A percentile compares a stretch with the other conserved stretches of the same genome.
phyloP scores from a whole-genome alignment of 345 rosid genomes.

The Rhizophora mangle region DNA sequence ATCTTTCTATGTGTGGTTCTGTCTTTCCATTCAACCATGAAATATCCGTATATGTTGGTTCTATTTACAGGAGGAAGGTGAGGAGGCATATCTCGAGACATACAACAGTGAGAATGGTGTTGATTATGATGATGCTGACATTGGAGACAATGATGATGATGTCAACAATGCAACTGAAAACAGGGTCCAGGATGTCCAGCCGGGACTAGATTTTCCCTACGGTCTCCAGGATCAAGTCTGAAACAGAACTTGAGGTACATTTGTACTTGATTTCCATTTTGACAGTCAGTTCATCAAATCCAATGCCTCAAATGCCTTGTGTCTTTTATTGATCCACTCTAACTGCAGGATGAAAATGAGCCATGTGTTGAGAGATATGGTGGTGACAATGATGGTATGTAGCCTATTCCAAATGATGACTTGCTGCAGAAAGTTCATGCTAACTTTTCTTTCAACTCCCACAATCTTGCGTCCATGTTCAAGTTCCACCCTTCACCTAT shows the following conservation, averaged over 20 bases:
- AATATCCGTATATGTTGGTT: background rate
- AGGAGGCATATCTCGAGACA: constrained; percentile 26
- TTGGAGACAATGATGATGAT: constrained; percentile 8
- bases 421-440: constrained; percentile 16
- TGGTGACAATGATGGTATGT: no score
- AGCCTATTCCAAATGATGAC: constrained; percentile 3
- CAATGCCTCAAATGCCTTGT: background rate
- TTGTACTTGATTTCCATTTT: background rate
- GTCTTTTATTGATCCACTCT: background rate
- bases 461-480: constrained; percentile 13
- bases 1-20: background rate
- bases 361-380: constrained; percentile 34
- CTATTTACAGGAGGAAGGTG: constrained; percentile 49
- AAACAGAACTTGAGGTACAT: constrained; percentile 18
- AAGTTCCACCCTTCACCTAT: no score
- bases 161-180: constrained; percentile 2
- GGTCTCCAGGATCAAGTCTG: constrained; percentile 12
- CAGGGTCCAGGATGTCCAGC: constrained; percentile 3
- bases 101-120: constrained; percentile 17
- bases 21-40: background rate
- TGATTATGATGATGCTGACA: background rate
- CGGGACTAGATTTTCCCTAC: constrained; percentile 6
- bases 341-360: constrained; percentile 5
- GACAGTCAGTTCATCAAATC: background rate
- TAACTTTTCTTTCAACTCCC: constrained; percentile 20